A percentile compares a stretch with the other conserved stretches of the same genome.
Evolutionary conservation across 1,139 yeast species (phyloP).

Genomic region (Eremothecium gossypii): DNA sequence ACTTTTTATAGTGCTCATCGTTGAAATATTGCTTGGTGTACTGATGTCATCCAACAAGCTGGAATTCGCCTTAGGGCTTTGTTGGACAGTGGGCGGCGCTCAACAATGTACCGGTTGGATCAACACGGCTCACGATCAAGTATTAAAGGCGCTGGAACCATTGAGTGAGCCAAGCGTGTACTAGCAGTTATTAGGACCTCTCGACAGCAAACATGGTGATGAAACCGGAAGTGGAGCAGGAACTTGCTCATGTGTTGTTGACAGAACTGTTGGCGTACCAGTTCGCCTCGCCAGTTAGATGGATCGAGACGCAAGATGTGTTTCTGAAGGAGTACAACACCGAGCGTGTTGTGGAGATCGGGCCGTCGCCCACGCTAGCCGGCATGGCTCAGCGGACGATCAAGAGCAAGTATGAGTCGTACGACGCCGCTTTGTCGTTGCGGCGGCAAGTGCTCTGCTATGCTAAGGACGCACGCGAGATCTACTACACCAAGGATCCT

Average conservation of each 20-base stretch:
- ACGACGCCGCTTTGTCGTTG: constrained; percentile 92
- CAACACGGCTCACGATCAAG: no score
- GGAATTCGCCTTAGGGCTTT: no score
- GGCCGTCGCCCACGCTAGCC: constrained; percentile 97
- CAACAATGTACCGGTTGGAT: no score
- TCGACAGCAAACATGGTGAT: constrained; percentile 32
- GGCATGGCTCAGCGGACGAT: constrained; percentile 98
- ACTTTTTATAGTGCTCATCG: no score
- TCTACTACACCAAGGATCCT: constrained; percentile 85
- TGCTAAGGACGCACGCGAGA: constrained; percentile 91
- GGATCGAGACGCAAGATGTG: constrained; percentile 99
- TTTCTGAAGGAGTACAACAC: constrained; percentile 89
- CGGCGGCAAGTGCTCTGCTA: constrained; percentile 96
- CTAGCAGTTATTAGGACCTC: no score
- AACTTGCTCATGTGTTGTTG: constrained; percentile 85
- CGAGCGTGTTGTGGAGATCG: constrained; percentile 95
- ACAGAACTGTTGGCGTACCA: constrained; percentile 96
- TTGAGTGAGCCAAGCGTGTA: no score
- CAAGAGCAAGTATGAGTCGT: constrained; percentile 92
- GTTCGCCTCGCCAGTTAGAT: constrained; percentile 98
- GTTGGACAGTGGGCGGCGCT: no score
- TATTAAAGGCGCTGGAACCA: no score
- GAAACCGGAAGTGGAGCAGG: constrained; percentile 98
- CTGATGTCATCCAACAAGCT: no score
- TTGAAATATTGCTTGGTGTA: no score